Base-by-base conservation (phyloP, 1,284 basidiomycete species). In the Thecaphora frezii region DNA sequence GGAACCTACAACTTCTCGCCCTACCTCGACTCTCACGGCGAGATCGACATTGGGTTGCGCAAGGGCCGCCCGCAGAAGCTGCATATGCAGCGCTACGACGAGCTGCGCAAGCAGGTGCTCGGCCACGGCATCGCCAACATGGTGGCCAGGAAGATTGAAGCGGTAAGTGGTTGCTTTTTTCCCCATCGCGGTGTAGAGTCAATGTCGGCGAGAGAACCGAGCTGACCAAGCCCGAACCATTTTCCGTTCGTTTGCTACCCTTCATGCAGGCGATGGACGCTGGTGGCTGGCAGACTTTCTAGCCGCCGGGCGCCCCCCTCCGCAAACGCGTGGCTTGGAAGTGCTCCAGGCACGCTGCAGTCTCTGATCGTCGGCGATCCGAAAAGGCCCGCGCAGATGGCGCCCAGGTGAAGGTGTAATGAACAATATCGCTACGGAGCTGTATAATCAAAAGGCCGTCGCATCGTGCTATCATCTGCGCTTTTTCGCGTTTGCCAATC, bases 11-110 rank as follows among this genome's bases (percentile, higher is more conserved):
- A 86, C 1, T 86, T 87, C 22, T 90, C 93, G 43, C 93, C 96
- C 0, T 98, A 97, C 76, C 84, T 98, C 40, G 96, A 99, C 70
- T 86, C 87, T 4, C 94, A 98, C 66, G 96, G 96, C 0, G 94
- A 98, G 78, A 85, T 92, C 4, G 96, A 98, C 79, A 83, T 90
- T 18, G 90, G 89, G 1, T 90, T 97, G 86, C 86, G 91, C 89
- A 79, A 75, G 84, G 91, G 92, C 5, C 86, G 91, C 47, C 85
- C 92, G 45, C 93, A 97, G 78, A 91, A 87, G 76, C 80, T 98
- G 22, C 92, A 97, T 73, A 82, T 84, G 47, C 86, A 88, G 19
- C 84, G 96, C 39, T 91, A 91, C 86, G 94, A 97, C 74, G 94
- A 97, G 57, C 84, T 96, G 44, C 85, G 93, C 25, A 90, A 89